Evolutionary conservation across 768 basidiomycete genomes (phyloP), one percentile per base, ranked within the genome.

Genomic region (Trametes gibbosa): DNA sequence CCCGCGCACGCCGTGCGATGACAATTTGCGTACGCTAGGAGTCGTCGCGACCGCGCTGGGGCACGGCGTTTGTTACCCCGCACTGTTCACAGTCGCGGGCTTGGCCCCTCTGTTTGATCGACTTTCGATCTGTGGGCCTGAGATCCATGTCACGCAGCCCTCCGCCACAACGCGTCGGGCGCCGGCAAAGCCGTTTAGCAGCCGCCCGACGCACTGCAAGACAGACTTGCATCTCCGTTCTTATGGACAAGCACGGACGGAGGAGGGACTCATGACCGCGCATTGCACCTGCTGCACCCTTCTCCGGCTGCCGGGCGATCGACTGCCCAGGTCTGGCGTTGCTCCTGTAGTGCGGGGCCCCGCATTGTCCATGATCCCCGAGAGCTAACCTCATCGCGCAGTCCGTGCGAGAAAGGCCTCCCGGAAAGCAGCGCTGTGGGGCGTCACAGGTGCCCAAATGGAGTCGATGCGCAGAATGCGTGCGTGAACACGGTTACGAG

Each of bases 21-120:
- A 16, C 39, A 34, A 16, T 49, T 24, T 14, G 23, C 47, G 8
- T 5, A 17, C 24, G 19, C 47, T 10, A 27, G n/a, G 50, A 39
- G n/a, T 17, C 37, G 47, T 37, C 23, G 29, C 32, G 53, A 32
- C n/a, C 29, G 19, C 50, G 45, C 58, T 37, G 37, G 19, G 35
- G n/a, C n/a, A 32, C 32, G 48, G 57, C 19, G 35, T 16, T 58
- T 54, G 48, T 48, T 50, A 53, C 58, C 52, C 52, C 58, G 58
- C 52, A 42, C 27, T 40, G 54, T 40, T 56, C 6, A 40, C 43
- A 21, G 46, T 27, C 35, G 35, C 25, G n/a, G 45, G 21, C 54
- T 56, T 48, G 54, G 45, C 54, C 32, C 25, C 23, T 9, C 17
- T 14, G 8, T 3, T 14, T 17, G 32, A 48, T 55, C 34, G 23